Conservation (phyloP, 2,329 filamentous ascomycete species). For the Aureobasidium pullulans region DNA sequence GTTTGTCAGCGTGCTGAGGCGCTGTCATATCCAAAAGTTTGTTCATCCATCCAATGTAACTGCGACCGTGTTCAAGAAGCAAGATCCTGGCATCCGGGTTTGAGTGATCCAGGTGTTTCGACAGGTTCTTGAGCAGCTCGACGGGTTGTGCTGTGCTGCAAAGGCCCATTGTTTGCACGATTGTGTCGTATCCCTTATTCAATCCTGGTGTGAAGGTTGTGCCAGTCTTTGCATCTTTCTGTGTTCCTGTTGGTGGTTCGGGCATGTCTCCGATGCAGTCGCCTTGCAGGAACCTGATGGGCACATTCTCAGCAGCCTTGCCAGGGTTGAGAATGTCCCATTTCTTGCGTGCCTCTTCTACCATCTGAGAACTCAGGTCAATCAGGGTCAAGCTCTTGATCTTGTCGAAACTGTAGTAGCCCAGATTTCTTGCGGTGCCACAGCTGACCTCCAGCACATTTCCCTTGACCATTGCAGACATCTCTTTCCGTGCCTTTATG, state of each 20-base stretch:
- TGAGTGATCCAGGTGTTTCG: constrained; percentile 28
- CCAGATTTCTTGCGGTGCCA: constrained; percentile 42
- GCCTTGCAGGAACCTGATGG: constrained; percentile 35
- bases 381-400: constrained; percentile 39
- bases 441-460: constrained; percentile 44
- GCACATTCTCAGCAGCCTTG: constrained; percentile 14
- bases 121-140: constrained; percentile 38
- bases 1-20: constrained; percentile 39
- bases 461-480: constrained; percentile 35
- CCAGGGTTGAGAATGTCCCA: constrained; percentile 35
- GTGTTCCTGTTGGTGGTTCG: constrained; percentile 27
- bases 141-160: constrained; percentile 42
- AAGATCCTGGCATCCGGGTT: constrained; percentile 40
- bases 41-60: constrained; percentile 42
- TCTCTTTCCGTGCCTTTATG: constrained; percentile 31
- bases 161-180: constrained; percentile 46
- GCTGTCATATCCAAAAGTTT: constrained; percentile 38
- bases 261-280: constrained; percentile 38
- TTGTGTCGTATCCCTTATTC: constrained; percentile 39
- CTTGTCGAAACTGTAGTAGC: constrained; percentile 33
- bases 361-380: constrained; percentile 41
- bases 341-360: constrained; percentile 41
- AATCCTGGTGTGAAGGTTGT: constrained; percentile 7
- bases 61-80: constrained; percentile 44
- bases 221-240: background rate